Conservation (phyloP, 345 rosid species). For the Acer negundo region DNA sequence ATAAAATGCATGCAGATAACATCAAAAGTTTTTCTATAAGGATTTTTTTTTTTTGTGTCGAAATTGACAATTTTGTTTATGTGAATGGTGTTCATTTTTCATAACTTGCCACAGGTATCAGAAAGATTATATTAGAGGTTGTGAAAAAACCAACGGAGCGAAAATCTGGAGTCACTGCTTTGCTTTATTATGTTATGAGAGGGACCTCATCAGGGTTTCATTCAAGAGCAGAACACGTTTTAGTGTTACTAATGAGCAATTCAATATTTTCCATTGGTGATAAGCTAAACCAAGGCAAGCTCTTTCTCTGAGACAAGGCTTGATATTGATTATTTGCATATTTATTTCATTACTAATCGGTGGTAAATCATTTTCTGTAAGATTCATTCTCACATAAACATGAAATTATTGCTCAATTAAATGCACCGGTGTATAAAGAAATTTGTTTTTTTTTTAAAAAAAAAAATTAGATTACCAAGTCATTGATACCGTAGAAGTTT, state of each 20-base stretch:
- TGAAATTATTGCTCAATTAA: background rate
- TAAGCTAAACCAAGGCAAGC: conserved; percentile 59
- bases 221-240: conserved; percentile 61
- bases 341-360: background rate
- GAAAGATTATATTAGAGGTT: conserved; percentile 67
- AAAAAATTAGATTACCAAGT: background rate
- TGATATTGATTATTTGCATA: background rate
- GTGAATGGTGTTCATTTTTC: conserved; percentile 4
- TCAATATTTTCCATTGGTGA: conserved; percentile 54
- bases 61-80: background rate
- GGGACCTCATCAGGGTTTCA: conserved; percentile 62
- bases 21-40: background rate
- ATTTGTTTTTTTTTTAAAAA: background rate
- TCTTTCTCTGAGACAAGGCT: conserved; percentile 15
- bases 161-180: conserved; percentile 61
- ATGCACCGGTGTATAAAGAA: background rate
- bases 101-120: conserved; percentile 50
- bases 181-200: conserved; percentile 68
- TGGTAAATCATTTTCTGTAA: background rate
- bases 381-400: background rate
- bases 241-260: conserved; percentile 51
- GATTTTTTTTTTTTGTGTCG: background rate
- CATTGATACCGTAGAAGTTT: background rate
- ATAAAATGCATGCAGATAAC: too few species aligned
- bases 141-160: conserved; percentile 47